phyloP scores from a whole-genome alignment of 2,329 filamentous ascomycete species.

The Diatrype stigma region DNA sequence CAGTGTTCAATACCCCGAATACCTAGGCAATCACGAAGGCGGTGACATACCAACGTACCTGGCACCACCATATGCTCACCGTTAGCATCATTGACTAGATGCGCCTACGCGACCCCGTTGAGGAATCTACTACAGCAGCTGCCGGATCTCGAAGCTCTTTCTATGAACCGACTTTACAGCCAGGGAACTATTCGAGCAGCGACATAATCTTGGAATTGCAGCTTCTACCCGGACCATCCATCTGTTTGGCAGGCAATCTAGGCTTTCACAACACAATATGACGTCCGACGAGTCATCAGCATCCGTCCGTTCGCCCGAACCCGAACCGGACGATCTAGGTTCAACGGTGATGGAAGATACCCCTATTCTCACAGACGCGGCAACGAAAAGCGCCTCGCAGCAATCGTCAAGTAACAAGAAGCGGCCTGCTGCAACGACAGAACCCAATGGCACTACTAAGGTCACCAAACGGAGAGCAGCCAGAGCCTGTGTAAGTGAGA shows the following conservation, averaged over 20 bases:
- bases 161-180: not conserved
- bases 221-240: not conserved
- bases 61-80: slow-evolving; percentile 6
- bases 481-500: slow-evolving; percentile 66
- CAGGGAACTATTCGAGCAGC: not conserved
- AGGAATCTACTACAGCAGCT: slow-evolving; percentile 3
- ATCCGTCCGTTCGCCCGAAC: slow-evolving; percentile 22
- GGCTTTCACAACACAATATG: slow-evolving; percentile 13
- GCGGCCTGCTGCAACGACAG: slow-evolving; percentile 25
- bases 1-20: not conserved
- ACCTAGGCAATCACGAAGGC: too few species aligned
- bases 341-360: not conserved
- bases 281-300: slow-evolving; percentile 16
- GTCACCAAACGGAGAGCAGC: slow-evolving; percentile 78
- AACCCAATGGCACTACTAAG: slow-evolving; percentile 39
- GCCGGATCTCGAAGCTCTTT: slow-evolving; percentile 8
- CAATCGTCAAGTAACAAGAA: slow-evolving; percentile 25
- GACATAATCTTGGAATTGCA: not conserved
- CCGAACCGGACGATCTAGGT: slow-evolving; percentile 13
- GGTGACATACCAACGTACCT: too few species aligned
- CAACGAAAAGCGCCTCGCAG: slow-evolving; percentile 2
- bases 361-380: not conserved
- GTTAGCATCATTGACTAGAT: slow-evolving; percentile 14
- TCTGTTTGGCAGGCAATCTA: not conserved
- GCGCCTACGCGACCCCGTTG: slow-evolving; percentile 11